Conservation (phyloP, 192 early-diverging fungal genomes). For the Umbelopsis vinacea region DNA sequence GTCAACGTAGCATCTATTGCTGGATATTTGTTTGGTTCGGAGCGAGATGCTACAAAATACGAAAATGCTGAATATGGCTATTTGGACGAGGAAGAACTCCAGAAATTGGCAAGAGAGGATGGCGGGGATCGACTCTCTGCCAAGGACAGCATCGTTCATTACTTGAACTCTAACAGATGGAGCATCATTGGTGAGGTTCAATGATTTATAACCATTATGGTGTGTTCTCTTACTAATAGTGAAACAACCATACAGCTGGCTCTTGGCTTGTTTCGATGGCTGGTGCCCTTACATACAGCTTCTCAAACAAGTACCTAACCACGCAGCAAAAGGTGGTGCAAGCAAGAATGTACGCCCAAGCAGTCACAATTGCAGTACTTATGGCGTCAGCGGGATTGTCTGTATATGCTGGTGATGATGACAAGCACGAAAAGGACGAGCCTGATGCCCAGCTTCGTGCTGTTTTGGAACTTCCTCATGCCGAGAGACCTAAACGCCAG, state of each 20-base stretch:
- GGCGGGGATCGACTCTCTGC: not conserved
- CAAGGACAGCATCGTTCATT: slow-evolving; percentile 28
- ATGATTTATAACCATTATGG: too few species aligned
- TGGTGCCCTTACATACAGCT: slow-evolving; percentile 44
- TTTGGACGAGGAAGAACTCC: slow-evolving; percentile 35
- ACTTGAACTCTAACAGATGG: slow-evolving; percentile 46
- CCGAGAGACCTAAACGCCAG: not conserved
- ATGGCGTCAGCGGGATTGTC: slow-evolving; percentile 62
- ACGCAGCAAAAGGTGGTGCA: slow-evolving; percentile 69
- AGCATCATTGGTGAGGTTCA: slow-evolving; percentile 38
- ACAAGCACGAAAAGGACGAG: slow-evolving; percentile 22
- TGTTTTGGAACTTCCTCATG: slow-evolving; percentile 37
- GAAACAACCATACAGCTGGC: slow-evolving; percentile 24
- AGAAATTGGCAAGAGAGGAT: not conserved
- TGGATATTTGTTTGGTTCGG: slow-evolving; percentile 42
- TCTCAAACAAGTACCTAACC: slow-evolving; percentile 51
- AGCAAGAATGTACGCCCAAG: slow-evolving; percentile 76
- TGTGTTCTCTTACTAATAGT: not conserved
- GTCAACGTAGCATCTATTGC: slow-evolving; percentile 35
- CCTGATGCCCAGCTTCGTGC: slow-evolving; percentile 40
- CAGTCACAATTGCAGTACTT: slow-evolving; percentile 62
- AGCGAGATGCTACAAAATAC: slow-evolving; percentile 36
- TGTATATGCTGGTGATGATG: slow-evolving; percentile 40
- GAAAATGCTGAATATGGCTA: slow-evolving; percentile 42
- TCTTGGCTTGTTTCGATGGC: slow-evolving; percentile 47